phyloP scores from a whole-genome alignment of 257 asterid species.

The Coffea canephora region DNA sequence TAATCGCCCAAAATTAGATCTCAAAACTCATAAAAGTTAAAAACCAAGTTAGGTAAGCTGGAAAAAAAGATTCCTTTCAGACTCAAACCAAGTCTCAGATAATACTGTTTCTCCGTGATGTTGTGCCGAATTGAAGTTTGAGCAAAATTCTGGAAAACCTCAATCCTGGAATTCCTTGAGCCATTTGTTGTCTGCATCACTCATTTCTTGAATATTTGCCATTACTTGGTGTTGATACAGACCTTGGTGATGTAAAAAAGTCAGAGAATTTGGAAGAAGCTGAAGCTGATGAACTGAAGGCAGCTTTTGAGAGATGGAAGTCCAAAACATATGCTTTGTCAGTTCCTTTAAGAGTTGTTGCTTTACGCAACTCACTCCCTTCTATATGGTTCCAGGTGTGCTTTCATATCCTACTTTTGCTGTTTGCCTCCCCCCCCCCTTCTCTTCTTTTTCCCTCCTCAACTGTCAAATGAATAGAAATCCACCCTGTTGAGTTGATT shows the following conservation, averaged over 20 bases:
- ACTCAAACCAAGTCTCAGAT: no score
- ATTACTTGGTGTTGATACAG: conserved; percentile 23
- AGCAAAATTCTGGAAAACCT: no score
- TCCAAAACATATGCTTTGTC: conserved; percentile 76
- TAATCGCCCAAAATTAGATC: no score
- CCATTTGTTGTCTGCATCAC: no score
- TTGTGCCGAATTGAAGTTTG: no score
- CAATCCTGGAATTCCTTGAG: no score
- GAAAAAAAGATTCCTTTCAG: no score
- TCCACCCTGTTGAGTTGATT: not conserved
- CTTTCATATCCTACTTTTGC: conserved; percentile 5
- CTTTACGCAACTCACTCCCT: conserved; percentile 76
- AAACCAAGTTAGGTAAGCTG: no score
- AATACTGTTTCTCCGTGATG: no score
- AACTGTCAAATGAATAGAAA: not conserved
- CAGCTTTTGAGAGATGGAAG: conserved; percentile 80
- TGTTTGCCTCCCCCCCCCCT: not conserved
- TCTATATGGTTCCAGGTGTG: conserved; percentile 80
- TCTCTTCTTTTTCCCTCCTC: not conserved
- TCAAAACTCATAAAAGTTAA: no score
- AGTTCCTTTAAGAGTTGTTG: conserved; percentile 76
- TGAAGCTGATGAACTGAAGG: conserved; percentile 54
- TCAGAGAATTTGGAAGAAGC: conserved; percentile 33
- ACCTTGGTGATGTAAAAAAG: conserved; percentile 23
- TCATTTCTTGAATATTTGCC: not conserved